Evolutionary conservation across 1,284 basidiomycete genomes (phyloP).

Genomic region (Microbotryum saponariae): DNA sequence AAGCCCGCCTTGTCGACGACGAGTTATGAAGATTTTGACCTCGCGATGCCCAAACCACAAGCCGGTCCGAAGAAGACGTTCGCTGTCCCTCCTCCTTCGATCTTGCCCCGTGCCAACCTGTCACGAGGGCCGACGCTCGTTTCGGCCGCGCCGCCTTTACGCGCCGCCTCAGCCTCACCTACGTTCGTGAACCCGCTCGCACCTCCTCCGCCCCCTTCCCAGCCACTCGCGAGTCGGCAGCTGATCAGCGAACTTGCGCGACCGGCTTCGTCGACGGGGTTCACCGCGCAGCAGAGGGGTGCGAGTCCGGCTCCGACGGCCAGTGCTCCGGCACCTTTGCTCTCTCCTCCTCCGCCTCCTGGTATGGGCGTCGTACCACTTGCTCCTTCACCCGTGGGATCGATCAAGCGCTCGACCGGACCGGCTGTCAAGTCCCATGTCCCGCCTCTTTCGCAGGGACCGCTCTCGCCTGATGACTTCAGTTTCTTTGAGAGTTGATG

Average conservation of each 20-base stretch:
- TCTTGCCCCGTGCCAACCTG: neutral
- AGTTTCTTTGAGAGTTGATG: conserved; percentile 21
- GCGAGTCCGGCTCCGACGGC: too few species aligned
- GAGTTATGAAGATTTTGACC: neutral
- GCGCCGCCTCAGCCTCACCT: neutral
- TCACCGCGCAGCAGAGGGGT: neutral
- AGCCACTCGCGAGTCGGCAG: conserved; percentile 14
- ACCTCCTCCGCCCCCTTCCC: conserved; percentile 25
- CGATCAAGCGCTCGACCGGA: neutral
- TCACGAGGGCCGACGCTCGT: neutral
- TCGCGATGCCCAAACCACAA: neutral
- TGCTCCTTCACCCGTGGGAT: neutral
- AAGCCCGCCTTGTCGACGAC: conserved; percentile 1
- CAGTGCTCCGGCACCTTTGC: neutral
- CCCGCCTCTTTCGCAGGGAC: neutral
- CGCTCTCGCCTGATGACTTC: conserved; percentile 16
- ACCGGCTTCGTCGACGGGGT: neutral
- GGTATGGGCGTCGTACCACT: neutral
- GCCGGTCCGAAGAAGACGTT: too few species aligned
- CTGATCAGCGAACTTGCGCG: neutral
- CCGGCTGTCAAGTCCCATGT: too few species aligned
- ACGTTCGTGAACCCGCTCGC: conserved; percentile 13
- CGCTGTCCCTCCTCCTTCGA: neutral
- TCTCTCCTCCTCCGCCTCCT: neutral
- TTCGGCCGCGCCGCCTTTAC: neutral